phyloP scores from a whole-genome alignment of 2,329 filamentous ascomycete species.

The Septoria linicola region DNA sequence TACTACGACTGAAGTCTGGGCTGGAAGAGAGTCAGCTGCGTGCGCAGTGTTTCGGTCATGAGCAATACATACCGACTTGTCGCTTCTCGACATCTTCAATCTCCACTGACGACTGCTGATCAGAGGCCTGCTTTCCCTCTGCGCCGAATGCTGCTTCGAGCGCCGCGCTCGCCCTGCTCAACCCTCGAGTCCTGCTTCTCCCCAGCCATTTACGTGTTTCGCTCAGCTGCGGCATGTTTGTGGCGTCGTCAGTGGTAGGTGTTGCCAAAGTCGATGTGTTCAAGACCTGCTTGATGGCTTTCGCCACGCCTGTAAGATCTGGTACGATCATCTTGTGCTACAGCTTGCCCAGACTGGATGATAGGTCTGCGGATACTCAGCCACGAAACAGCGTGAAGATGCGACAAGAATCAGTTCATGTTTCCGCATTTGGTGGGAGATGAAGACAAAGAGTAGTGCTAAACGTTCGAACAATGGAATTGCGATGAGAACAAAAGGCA shows the following conservation, averaged over 20 bases:
- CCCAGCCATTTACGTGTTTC: neutral
- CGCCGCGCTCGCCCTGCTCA: neutral
- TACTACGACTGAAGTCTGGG: neutral
- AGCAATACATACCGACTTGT: neutral
- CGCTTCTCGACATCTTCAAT: slow-evolving; percentile 1
- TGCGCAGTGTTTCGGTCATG: neutral
- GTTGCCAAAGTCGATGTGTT: slow-evolving; percentile 13
- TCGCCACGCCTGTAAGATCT: slow-evolving; percentile 18
- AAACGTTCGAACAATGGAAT: too few species aligned
- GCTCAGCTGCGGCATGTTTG: neutral
- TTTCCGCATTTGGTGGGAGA: too few species aligned
- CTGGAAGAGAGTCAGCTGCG: neutral
- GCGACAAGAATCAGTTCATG: too few species aligned
- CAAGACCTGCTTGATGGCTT: slow-evolving; percentile 13
- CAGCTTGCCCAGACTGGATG: too few species aligned
- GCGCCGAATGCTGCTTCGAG: neutral
- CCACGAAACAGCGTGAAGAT: too few species aligned
- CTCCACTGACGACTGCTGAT: neutral
- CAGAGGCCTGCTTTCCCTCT: neutral
- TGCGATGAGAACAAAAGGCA: too few species aligned
- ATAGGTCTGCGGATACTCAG: too few species aligned
- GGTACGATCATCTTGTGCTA: slow-evolving; percentile 25
- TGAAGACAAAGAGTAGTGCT: too few species aligned
- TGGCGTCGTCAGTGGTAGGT: slow-evolving; percentile 28
- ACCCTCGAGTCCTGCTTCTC: neutral